Evolutionary conservation across 371 early-diverging fungal species (phyloP), one percentile per base, ranked within the genome.

Genomic region (Choanephora cucurbitarum): DNA sequence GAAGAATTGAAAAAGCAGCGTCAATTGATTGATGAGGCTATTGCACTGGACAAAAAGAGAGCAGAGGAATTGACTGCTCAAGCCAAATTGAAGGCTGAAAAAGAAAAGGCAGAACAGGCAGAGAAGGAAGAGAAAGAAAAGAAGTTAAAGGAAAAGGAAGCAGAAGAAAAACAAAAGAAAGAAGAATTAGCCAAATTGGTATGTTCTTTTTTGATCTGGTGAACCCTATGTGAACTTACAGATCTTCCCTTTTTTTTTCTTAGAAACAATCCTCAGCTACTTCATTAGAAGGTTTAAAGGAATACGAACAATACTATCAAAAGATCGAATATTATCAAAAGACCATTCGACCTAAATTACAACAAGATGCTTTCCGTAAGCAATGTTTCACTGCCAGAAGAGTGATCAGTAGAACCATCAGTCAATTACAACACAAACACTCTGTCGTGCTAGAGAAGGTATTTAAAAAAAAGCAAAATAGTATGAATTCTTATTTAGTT

Each of bases 271-370:
- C 67, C 11, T 32, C 53, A 3, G 59, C 67, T 1, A 49, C 55
- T 13, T 77, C 73, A 15, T 44, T 52, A 15, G 42, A 54, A 49
- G 79, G 73, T 1, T 18, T 68, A n/a, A 55, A 72, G 54, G 67
- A 71, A 44, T 70, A 70, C 48, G 44, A 71, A n/a, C 33, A 66
- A 41, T 74, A 70, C 21, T 67, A 49, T 28, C 55, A 47, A 23
- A 61, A 51, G 23, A 56, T 74, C 46, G 66, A 57, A 37, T 33
- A 57, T 41, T 71, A 60, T 28, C 57, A 66, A 31, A 21, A 32
- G 18, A 57, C 45, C 7, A 64, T 69, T 10, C 51, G 54, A 32
- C 69, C 75, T 0, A 57, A 57, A 6, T 18, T 69, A 14, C 17
- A 52, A 0, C 18, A 61, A 1, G 56, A 66, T 5, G 54, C 37